Evolutionary conservation across 208 protist species (phyloP), one percentile per base, ranked within the genome.

Genomic region (Acanthamoeba castellanii): DNA sequence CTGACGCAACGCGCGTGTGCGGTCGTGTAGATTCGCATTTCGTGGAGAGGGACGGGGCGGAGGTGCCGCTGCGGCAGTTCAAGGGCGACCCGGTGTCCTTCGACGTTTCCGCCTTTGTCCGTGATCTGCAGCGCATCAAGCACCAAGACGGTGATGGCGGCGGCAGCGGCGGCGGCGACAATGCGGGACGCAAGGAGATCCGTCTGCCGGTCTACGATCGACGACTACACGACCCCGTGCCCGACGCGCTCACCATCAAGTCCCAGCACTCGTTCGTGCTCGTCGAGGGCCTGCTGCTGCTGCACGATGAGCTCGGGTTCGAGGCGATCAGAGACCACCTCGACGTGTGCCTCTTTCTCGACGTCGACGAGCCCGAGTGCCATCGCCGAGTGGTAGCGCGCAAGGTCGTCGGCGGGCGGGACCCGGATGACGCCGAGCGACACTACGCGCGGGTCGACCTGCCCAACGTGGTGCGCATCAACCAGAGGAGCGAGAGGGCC

Each of bases 221-320:
- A 18, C 20, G 52, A 30, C n/a, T 61, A 4, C 81, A 88, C 52
- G 81, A 88, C 45, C 81, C 81, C 25, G 52, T 88, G 20, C 37
- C 81, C 30, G 52, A 88, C 18, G 16, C 22, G 42, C 32, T 88
- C 27, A 30, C 52, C 45, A n/a, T 88, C 25, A 27, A 88, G 22
- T 50, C 81, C n/a, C 47, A 61, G 37, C 81, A 88, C 45, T 5
- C 14, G 27, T 59, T 88, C n/a, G 81, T 88, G 25, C 81, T 88
- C 0, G 81, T 88, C 7, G 81, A 88, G n/a, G 81, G 81, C 52
- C 66, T 88, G 81, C 42, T 88, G 81, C 42, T 88, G 47, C 52
- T 88, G 30, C 81, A 88, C 81, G 81, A 88, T 6, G 52, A 88
- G 45, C 11, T 42, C 81, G 81, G 81, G 22, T 88, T 64, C 13